Conservation (phyloP, 202 grass and related monocot species). For the Cymbopogon flexuosus region DNA sequence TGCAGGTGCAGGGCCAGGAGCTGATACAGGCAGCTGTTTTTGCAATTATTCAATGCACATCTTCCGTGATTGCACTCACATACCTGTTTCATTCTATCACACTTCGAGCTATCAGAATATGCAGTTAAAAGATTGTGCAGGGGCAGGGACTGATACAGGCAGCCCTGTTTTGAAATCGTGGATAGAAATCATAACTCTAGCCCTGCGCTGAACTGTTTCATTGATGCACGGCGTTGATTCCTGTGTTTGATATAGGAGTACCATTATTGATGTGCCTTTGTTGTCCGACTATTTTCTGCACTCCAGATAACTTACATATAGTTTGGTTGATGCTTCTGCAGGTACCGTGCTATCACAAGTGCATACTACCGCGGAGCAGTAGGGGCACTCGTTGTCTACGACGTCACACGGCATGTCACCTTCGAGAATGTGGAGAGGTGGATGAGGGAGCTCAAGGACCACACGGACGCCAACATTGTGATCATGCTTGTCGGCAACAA, state of each 20-base stretch:
- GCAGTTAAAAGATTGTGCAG: background rate
- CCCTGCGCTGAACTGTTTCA: background rate
- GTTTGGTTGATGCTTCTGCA: slow-evolving; percentile 18
- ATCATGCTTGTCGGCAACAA: slow-evolving; percentile 95
- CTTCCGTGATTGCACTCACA: background rate
- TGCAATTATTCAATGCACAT: background rate
- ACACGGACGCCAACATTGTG: slow-evolving; percentile 86
- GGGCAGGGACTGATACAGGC: background rate
- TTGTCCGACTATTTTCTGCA: background rate
- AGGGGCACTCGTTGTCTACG: slow-evolving; percentile 71
- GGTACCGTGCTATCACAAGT: slow-evolving; percentile 86
- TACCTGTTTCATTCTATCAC: background rate
- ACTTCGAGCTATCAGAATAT: no score
- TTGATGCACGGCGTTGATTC: background rate
- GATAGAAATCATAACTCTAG: background rate
- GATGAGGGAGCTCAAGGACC: slow-evolving; percentile 81
- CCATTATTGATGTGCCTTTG: background rate
- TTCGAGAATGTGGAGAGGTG: slow-evolving; percentile 91
- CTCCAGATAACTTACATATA: background rate
- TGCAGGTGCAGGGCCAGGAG: background rate
- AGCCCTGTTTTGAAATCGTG: background rate
- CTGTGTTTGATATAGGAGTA: background rate
- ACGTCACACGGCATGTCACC: slow-evolving; percentile 76
- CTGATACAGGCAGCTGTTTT: background rate
- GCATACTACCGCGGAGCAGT: slow-evolving; percentile 83